Conservation (phyloP, 2,329 filamentous ascomycete genomes). For the Clonostachys rosea region DNA sequence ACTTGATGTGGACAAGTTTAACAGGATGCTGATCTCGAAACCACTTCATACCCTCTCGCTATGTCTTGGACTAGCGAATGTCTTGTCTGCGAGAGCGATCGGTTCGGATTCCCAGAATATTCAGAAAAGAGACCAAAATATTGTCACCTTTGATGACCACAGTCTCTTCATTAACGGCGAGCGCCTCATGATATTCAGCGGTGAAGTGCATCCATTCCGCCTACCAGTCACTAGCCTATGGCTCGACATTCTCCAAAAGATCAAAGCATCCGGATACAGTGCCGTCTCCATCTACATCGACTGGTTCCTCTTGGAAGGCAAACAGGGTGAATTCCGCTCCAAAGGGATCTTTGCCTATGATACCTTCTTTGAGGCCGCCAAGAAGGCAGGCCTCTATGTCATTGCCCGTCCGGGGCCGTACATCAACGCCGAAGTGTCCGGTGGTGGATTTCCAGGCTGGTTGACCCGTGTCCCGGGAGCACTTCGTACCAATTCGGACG, state of each 20-base stretch:
- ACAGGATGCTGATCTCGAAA: slow-evolving; percentile 5
- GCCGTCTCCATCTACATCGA: slow-evolving; percentile 75
- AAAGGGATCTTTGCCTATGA: slow-evolving; percentile 70
- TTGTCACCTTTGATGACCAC: slow-evolving; percentile 67
- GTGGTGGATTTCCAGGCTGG: slow-evolving; percentile 81
- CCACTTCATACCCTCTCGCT: slow-evolving; percentile 3
- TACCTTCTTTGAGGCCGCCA: slow-evolving; percentile 73
- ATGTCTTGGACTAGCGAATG: slow-evolving; percentile 2
- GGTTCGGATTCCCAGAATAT: neutral
- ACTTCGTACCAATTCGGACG: slow-evolving; percentile 57
- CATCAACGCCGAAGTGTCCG: slow-evolving; percentile 73
- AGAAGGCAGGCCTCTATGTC: slow-evolving; percentile 70
- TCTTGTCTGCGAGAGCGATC: neutral
- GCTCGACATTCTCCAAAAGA: slow-evolving; percentile 76
- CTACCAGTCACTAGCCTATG: slow-evolving; percentile 42
- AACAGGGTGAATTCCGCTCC: slow-evolving; percentile 62
- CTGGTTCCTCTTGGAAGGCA: slow-evolving; percentile 75
- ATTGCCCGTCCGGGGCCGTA: slow-evolving; percentile 69
- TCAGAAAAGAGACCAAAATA: slow-evolving; percentile 8
- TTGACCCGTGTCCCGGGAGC: slow-evolving; percentile 62
- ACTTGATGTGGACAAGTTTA: neutral
- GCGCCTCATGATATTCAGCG: slow-evolving; percentile 66
- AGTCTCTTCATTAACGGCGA: slow-evolving; percentile 68
- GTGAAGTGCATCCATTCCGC: slow-evolving; percentile 67
- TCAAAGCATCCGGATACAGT: slow-evolving; percentile 77